phyloP scores from a whole-genome alignment of 306 rosid genomes.

The Cercis canadensis region DNA sequence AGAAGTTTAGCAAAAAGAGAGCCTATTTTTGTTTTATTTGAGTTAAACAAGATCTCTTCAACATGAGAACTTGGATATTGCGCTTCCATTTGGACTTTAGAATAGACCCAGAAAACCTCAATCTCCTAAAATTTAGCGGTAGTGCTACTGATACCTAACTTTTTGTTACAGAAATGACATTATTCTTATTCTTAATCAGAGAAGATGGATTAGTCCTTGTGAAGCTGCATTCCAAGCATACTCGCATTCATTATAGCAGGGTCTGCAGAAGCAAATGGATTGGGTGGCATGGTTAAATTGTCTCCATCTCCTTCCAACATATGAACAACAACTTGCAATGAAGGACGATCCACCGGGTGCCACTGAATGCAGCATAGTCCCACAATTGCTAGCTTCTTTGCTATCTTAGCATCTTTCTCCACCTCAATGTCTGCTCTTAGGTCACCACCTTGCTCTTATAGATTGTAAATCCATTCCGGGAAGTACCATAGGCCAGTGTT shows the following conservation, averaged over 20 bases:
- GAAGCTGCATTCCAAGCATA: not conserved
- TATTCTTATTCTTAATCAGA: no score
- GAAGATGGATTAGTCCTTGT: conserved; percentile 8
- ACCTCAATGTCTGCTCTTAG: conserved; percentile 21
- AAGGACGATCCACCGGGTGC: conserved; percentile 40
- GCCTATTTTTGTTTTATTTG: no score
- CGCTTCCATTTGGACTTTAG: no score
- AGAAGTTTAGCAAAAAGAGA: no score
- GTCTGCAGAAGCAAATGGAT: conserved; percentile 27
- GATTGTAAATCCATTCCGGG: conserved; percentile 34
- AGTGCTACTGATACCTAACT: no score
- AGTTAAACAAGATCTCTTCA: no score
- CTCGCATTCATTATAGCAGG: not conserved
- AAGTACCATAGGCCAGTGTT: conserved; percentile 15
- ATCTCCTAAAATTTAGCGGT: no score
- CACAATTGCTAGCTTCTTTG: conserved; percentile 33
- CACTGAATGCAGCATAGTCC: conserved; percentile 45
- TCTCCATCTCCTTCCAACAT: conserved; percentile 34
- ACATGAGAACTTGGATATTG: no score
- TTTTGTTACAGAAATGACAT: no score
- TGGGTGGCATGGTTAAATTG: conserved; percentile 24
- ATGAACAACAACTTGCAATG: conserved; percentile 35
- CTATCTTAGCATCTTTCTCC: conserved; percentile 26
- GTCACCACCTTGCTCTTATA: conserved; percentile 21
- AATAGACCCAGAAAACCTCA: no score